A percentile compares a stretch with the other conserved stretches of the same genome.
Conservation (phyloP, 2,329 filamentous ascomycete species). For the Aspergillus eucalypticola region DNA sequence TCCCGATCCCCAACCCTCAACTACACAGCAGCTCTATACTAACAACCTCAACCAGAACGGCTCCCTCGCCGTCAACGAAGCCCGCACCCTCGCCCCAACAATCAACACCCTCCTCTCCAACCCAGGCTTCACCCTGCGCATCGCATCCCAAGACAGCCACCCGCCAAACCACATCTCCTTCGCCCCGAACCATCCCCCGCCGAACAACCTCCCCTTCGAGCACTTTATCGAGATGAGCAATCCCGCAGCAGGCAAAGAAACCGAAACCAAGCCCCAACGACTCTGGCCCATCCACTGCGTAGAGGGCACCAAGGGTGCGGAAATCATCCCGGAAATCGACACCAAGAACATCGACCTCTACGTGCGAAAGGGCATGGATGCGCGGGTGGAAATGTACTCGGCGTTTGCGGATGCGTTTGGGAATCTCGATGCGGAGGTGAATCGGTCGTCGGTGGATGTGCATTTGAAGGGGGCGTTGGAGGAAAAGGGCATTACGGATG, state of each 20-base stretch:
- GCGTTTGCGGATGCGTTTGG: constrained; percentile 82
- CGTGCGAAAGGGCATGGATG: constrained; percentile 75
- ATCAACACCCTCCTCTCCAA: constrained; percentile 74
- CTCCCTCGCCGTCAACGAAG: constrained; percentile 76
- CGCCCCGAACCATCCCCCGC: constrained; percentile 69
- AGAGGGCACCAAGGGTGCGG: constrained; percentile 69
- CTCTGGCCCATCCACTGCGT: constrained; percentile 94
- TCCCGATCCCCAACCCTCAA: neutral
- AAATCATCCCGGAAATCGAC: constrained; percentile 72
- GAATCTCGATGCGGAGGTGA: constrained; percentile 40
- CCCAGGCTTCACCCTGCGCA: constrained; percentile 66
- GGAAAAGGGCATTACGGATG: constrained; percentile 65
- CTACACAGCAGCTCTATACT: constrained; percentile 2
- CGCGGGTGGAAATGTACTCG: constrained; percentile 86
- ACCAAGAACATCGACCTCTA: constrained; percentile 60
- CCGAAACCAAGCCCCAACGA: constrained; percentile 64
- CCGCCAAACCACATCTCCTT: constrained; percentile 84
- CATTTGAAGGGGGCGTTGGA: constrained; percentile 63
- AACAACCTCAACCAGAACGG: constrained; percentile 61
- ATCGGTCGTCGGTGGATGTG: constrained; percentile 47
- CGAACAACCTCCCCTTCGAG: constrained; percentile 66
- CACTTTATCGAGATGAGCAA: constrained; percentile 62
- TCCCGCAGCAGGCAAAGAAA: constrained; percentile 50
- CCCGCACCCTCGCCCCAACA: constrained; percentile 66
- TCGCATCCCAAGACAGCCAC: constrained; percentile 94